phyloP scores from a whole-genome alignment of 371 early-diverging fungal species.

The Coemansia linderi region DNA sequence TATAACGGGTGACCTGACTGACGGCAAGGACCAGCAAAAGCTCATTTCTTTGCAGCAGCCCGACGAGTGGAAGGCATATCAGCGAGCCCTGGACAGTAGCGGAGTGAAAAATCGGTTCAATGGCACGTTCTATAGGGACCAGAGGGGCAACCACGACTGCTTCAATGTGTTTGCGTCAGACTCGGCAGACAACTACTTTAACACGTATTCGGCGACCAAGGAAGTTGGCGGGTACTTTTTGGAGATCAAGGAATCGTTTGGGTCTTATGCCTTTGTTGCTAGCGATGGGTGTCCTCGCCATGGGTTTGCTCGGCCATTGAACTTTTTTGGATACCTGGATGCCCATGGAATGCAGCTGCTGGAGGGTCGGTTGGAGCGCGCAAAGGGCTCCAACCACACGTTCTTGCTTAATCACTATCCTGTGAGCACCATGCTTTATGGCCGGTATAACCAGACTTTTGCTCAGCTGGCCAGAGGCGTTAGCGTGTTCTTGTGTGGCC shows the following conservation, averaged over 20 bases:
- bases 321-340: conserved; percentile 87
- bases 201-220: conserved; percentile 59
- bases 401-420: conserved; percentile 79
- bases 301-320: conserved; percentile 84
- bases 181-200: conserved; percentile 67
- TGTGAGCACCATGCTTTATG: conserved; percentile 74
- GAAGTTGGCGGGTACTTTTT: conserved; percentile 66
- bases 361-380: conserved; percentile 54
- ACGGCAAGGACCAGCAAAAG: conserved; percentile 73
- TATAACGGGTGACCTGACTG: conserved; percentile 82
- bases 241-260: conserved; percentile 63
- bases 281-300: conserved; percentile 80
- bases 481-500: conserved; percentile 83
- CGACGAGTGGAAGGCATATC: conserved; percentile 84
- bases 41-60: conserved; percentile 73
- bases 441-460: conserved; percentile 65
- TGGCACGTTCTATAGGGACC: conserved; percentile 76
- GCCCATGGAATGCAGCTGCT: conserved; percentile 73
- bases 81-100: conserved; percentile 58
- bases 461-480: conserved; percentile 62
- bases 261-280: conserved; percentile 80
- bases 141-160: conserved; percentile 86
- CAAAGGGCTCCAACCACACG: conserved; percentile 43
- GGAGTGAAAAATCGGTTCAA: conserved; percentile 35
- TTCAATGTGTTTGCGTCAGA: conserved; percentile 74